Conservation (phyloP, 2,329 filamentous ascomycete species). For the Penicillium aurantiogriseum region DNA sequence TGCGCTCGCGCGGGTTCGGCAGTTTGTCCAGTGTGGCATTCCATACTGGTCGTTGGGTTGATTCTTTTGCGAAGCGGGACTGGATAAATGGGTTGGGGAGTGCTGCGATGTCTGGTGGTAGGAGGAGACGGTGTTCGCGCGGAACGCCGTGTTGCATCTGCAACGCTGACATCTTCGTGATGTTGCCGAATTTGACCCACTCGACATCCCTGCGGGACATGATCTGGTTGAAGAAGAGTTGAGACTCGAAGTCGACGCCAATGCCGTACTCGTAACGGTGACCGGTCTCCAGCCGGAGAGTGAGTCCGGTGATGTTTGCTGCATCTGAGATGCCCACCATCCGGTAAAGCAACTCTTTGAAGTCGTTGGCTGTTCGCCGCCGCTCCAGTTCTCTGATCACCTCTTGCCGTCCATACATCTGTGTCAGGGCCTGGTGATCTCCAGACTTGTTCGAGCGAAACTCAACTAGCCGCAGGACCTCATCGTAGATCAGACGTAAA, state of each 20-base stretch:
- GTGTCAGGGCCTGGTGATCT: slow-evolving; percentile 51
- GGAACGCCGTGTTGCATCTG: slow-evolving; percentile 40
- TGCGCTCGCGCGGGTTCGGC: slow-evolving; percentile 37
- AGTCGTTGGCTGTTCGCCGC: slow-evolving; percentile 32
- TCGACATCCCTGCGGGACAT: slow-evolving; percentile 42
- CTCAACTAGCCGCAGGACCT: slow-evolving; percentile 42
- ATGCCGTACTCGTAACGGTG: slow-evolving; percentile 52
- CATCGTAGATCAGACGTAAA: slow-evolving; percentile 47
- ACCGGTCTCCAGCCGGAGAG: slow-evolving; percentile 35
- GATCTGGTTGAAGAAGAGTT: slow-evolving; percentile 49
- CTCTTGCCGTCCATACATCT: slow-evolving; percentile 56
- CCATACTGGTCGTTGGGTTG: slow-evolving; percentile 32
- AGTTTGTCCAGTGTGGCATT: slow-evolving; percentile 45
- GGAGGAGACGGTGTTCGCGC: slow-evolving; percentile 38
- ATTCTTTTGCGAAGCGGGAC: slow-evolving; percentile 26
- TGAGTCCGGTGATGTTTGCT: slow-evolving; percentile 37
- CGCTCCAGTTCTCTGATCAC: slow-evolving; percentile 47
- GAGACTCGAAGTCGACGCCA: slow-evolving; percentile 53
- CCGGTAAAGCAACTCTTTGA: slow-evolving; percentile 41
- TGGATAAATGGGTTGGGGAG: slow-evolving; percentile 37
- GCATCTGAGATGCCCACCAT: slow-evolving; percentile 40
- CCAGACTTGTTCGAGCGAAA: slow-evolving; percentile 31
- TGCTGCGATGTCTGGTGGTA: slow-evolving; percentile 38
- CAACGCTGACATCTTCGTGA: slow-evolving; percentile 34
- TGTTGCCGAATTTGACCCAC: slow-evolving; percentile 43